Percentiles rank a stretch among this genome's conserved stretches.
These are phyloP conservation scores for Phialophora verrucosa DNA, from an alignment of 2,329 filamentous ascomycete genomes.

Conservation along the genomic window DNA sequence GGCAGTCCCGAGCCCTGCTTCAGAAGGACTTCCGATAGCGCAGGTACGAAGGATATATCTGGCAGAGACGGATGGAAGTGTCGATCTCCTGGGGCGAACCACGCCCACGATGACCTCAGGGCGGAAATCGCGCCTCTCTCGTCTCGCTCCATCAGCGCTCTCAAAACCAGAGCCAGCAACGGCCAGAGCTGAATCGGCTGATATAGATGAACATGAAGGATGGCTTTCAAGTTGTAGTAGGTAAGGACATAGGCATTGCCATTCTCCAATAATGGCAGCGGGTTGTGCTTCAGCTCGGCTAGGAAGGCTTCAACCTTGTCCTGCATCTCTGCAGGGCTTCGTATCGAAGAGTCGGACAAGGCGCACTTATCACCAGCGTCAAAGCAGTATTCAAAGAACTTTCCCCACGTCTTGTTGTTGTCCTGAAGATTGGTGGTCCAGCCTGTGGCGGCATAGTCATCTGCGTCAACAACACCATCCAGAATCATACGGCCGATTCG, in stretches of 20 bases:
- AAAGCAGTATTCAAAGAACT: slow-evolving; percentile 62
- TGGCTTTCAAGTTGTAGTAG: slow-evolving; percentile 55
- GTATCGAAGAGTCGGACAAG: slow-evolving; percentile 43
- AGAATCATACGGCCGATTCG: slow-evolving; percentile 51
- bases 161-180: slow-evolving; percentile 52
- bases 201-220: slow-evolving; percentile 43
- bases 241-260: slow-evolving; percentile 54
- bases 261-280: slow-evolving; percentile 44
- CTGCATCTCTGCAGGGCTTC: slow-evolving; percentile 27
- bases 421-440: slow-evolving; percentile 60
- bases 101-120: not conserved
- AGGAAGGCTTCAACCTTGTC: slow-evolving; percentile 31
- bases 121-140: slow-evolving; percentile 30
- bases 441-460: slow-evolving; percentile 55
- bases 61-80: slow-evolving; percentile 22
- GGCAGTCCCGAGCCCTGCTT: slow-evolving; percentile 17
- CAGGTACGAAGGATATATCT: not conserved
- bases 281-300: slow-evolving; percentile 30
- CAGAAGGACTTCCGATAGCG: not conserved
- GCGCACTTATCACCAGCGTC: slow-evolving; percentile 56
- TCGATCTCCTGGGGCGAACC: not conserved
- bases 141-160: slow-evolving; percentile 43
- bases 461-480: slow-evolving; percentile 50
- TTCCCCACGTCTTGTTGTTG: slow-evolving; percentile 60
- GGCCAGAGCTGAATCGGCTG: slow-evolving; percentile 34